Evolutionary conservation across 2,329 filamentous ascomycete species (phyloP).

Genomic region (Fusarium annulatum): DNA sequence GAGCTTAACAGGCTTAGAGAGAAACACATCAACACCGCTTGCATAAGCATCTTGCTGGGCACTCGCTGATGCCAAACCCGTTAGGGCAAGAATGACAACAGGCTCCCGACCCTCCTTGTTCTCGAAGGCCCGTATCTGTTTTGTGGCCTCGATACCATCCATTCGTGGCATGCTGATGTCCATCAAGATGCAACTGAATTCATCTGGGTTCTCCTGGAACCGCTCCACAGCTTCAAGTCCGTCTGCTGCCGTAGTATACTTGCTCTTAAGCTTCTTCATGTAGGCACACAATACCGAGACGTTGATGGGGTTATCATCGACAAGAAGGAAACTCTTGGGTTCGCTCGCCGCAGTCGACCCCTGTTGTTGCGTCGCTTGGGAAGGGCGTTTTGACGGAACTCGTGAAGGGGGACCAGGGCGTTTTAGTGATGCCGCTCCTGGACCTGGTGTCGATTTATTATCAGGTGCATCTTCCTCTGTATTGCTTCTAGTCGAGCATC

Average conservation of each 20-base stretch:
- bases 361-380: background rate
- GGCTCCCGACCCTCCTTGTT: slow-evolving; percentile 53
- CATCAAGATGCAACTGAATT: slow-evolving; percentile 52
- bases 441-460: background rate
- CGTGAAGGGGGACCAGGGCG: slow-evolving; percentile 1
- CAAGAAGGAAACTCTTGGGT: slow-evolving; percentile 30
- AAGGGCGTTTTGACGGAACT: background rate
- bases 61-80: slow-evolving; percentile 60
- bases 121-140: slow-evolving; percentile 61
- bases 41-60: slow-evolving; percentile 64
- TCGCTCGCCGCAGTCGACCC: background rate
- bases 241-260: slow-evolving; percentile 47
- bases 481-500: background rate
- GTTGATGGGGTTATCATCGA: slow-evolving; percentile 40
- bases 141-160: slow-evolving; percentile 62
- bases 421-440: background rate
- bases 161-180: slow-evolving; percentile 69
- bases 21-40: slow-evolving; percentile 63
- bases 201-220: slow-evolving; percentile 39
- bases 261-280: slow-evolving; percentile 49
- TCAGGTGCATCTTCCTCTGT: background rate
- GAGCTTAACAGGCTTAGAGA: slow-evolving; percentile 64
- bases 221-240: slow-evolving; percentile 50
- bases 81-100: slow-evolving; percentile 62
- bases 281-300: slow-evolving; percentile 40